Evolutionary conservation across 331 rosid genomes (phyloP), one percentile per base, ranked within the genome.

Genomic region (Quercus phellos): DNA sequence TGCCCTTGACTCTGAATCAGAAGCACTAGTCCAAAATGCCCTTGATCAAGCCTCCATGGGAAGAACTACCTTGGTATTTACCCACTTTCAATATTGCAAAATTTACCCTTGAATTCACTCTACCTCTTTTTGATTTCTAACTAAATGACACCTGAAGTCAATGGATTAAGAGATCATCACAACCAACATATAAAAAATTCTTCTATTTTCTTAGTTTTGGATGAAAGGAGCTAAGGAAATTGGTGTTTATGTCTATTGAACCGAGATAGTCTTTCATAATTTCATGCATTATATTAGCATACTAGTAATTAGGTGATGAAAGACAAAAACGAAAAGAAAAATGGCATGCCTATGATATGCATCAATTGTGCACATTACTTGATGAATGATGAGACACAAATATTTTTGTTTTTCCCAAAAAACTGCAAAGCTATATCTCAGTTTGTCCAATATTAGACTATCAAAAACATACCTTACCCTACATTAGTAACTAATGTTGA

Each of bases 11-110:
- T 89, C 92, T 67, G 97, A 94, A 88, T 94, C 97, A 2, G 99
- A 94, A 82, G 74, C 84, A 73, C 50, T 92, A 18, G 98, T 94
- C 53, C 99, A 92, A 71, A 92, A 84, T 92, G 99, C 99, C 53
- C 98, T 94, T 51, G 97, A 94, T 85, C 96, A 86, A 59, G 99
- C 99, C 68, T 94, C 99, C 70, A 81, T 91, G 90, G 99, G 99
- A 70, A 92, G 98, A 75, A 94, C 98, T 77, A 92, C 99, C 38
- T 64, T 94, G 94, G 99, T 92, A 88, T 75, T 38, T 22, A 6
- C 58, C 51, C 70, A 5, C 30, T 58, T 22, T 26, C 32, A 58
- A 58, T 58, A 21, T 21, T 9, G 4, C 24, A 22, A 13, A 58
- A 21, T 58, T 21, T 46, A 8, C 53, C 53, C 16, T 46, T 46